Percentiles rank a stretch among this genome's conserved stretches.
These are phyloP conservation scores for Picochlorum sp. DNA, from an alignment of 139 green algal genomes.

Conservation along the genomic window DNA sequence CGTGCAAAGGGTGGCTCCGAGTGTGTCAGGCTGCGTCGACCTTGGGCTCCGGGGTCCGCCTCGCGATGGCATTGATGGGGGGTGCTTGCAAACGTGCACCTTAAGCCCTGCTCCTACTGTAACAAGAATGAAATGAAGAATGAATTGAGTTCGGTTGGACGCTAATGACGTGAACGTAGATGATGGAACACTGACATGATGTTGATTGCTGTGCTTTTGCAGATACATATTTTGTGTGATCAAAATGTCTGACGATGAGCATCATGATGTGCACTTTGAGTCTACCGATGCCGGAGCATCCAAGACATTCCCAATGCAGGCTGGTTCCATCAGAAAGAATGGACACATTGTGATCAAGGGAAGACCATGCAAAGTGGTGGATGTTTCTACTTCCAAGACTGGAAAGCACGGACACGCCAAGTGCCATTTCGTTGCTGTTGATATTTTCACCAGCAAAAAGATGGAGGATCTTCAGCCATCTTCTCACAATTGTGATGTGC, in stretches of 20 bases:
- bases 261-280: slow-evolving; percentile 61
- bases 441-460: slow-evolving; percentile 99
- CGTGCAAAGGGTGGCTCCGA: too few relatives aligned
- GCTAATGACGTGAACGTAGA: too few relatives aligned
- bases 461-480: slow-evolving; percentile 94
- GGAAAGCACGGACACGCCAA: slow-evolving; percentile 99
- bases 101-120: too few relatives aligned
- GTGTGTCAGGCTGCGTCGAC: too few relatives aligned
- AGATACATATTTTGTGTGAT: too few relatives aligned
- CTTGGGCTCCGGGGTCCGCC: too few relatives aligned
- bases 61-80: too few relatives aligned
- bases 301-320: slow-evolving; percentile 85
- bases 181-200: too few relatives aligned
- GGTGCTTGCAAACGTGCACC: too few relatives aligned
- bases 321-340: slow-evolving; percentile 92
- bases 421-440: slow-evolving; percentile 93
- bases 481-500: slow-evolving; percentile 92
- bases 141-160: too few relatives aligned
- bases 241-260: slow-evolving; percentile 31
- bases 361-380: slow-evolving; percentile 94
- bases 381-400: slow-evolving; percentile 99
- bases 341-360: slow-evolving; percentile 92
- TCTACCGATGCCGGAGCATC: slow-evolving; percentile 43
- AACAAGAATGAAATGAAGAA: too few relatives aligned
- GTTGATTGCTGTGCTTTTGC: too few relatives aligned